Evolutionary conservation across 1,284 basidiomycete species (phyloP).

Genomic region (Golubevia sp.): DNA sequence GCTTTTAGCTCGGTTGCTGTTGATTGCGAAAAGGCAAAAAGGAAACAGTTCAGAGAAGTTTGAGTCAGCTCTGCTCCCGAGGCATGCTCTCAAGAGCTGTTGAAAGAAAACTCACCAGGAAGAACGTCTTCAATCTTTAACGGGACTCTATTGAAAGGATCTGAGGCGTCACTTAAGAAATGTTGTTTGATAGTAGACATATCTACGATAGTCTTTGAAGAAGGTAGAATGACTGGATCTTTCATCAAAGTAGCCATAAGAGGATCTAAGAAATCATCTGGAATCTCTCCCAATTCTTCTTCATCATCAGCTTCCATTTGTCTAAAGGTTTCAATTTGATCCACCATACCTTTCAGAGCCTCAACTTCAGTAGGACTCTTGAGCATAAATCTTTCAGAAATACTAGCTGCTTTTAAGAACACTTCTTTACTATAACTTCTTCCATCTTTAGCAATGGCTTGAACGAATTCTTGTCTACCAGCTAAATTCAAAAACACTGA

Average conservation of each 20-base stretch:
- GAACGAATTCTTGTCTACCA: slow-evolving; percentile 78
- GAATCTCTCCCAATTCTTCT: slow-evolving; percentile 88
- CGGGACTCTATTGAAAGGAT: slow-evolving; percentile 63
- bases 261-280: slow-evolving; percentile 93
- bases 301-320: slow-evolving; percentile 77
- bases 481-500: slow-evolving; percentile 90
- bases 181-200: slow-evolving; percentile 94
- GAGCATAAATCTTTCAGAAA: slow-evolving; percentile 72
- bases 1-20: slow-evolving; percentile 39
- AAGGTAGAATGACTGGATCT: slow-evolving; percentile 89
- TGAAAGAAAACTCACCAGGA: slow-evolving; percentile 14
- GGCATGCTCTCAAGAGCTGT: neutral
- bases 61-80: neutral
- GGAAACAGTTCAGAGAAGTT: neutral
- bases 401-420: slow-evolving; percentile 79
- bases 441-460: slow-evolving; percentile 88
- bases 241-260: slow-evolving; percentile 94
- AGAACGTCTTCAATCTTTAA: slow-evolving; percentile 62
- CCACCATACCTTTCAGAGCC: slow-evolving; percentile 74
- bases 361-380: slow-evolving; percentile 82
- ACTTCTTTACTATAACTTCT: slow-evolving; percentile 84
- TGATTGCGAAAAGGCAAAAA: neutral
- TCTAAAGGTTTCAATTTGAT: slow-evolving; percentile 82
- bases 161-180: slow-evolving; percentile 81
- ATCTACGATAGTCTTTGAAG: slow-evolving; percentile 80